Conservation (phyloP, 192 early-diverging fungal species). For the Podila epigama region DNA sequence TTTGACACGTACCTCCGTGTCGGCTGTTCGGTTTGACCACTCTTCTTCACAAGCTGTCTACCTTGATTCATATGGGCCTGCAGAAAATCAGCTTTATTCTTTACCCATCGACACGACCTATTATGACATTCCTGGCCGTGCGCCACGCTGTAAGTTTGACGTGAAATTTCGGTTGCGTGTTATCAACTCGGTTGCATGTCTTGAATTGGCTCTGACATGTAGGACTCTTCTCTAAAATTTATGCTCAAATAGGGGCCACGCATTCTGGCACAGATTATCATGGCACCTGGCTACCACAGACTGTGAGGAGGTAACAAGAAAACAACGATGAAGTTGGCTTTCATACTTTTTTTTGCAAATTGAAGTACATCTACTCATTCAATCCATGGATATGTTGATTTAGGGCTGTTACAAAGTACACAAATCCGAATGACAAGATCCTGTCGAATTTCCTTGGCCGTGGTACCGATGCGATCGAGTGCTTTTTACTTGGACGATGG, state of each 20-base stretch:
- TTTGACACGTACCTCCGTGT: constrained; percentile 64
- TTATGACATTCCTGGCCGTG: constrained; percentile 91
- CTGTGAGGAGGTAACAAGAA: constrained; percentile 68
- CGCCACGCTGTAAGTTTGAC: constrained; percentile 73
- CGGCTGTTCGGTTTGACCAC: constrained; percentile 58
- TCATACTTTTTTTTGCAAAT: not conserved
- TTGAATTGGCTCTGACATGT: not conserved
- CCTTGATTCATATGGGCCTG: constrained; percentile 69
- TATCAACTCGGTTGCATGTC: not conserved
- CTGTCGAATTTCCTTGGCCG: constrained; percentile 94
- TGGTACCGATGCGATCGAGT: constrained; percentile 92
- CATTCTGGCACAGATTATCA: constrained; percentile 94
- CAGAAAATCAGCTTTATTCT: constrained; percentile 75
- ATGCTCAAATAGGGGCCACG: constrained; percentile 62
- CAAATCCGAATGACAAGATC: constrained; percentile 76
- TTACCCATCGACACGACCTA: constrained; percentile 82
- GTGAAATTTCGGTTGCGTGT: not conserved
- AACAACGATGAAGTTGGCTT: not conserved
- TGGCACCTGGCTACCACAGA: constrained; percentile 94
- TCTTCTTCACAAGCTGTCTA: constrained; percentile 54
- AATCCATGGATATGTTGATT: not conserved
- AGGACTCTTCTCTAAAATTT: not conserved
- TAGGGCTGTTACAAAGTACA: constrained; percentile 79
- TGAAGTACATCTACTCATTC: too few species aligned
- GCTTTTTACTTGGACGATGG: constrained; percentile 80